Conservation (phyloP, 768 basidiomycete genomes). For the Clitopilus passeckerianus region DNA sequence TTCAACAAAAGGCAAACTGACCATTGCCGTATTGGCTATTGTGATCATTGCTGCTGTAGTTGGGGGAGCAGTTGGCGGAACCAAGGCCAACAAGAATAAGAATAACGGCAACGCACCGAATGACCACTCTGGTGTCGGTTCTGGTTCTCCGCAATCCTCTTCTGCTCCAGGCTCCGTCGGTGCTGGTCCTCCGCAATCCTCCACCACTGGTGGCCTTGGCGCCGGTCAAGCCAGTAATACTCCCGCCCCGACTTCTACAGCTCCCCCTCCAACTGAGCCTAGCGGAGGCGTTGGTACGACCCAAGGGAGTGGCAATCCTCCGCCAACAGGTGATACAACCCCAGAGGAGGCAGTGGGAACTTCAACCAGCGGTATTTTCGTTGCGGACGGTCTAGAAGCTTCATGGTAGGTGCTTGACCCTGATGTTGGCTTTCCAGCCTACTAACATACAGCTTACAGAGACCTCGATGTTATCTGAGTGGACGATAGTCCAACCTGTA, state of each 20-base stretch:
- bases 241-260: background rate
- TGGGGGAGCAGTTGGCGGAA: conserved; percentile 57
- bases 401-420: background rate
- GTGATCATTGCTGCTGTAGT: conserved; percentile 46
- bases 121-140: background rate
- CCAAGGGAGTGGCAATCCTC: background rate
- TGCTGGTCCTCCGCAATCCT: background rate
- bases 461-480: background rate
- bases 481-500: background rate
- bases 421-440: background rate
- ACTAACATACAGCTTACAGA: background rate
- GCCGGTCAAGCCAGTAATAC: background rate
- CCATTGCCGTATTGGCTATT: conserved; percentile 28
- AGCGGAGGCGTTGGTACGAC: no score
- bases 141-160: background rate
- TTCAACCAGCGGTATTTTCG: background rate
- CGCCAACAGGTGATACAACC: background rate
- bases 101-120: background rate
- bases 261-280: no score
- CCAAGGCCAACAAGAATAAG: conserved; percentile 9
- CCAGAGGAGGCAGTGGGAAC: background rate
- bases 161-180: background rate
- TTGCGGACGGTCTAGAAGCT: background rate
- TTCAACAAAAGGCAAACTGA: conserved; percentile 36
- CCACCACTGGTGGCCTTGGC: background rate